Evolutionary conservation across 2,329 filamentous ascomycete genomes (phyloP), one percentile per base, ranked within the genome.

Genomic region (Macroventuria anomochaeta): DNA sequence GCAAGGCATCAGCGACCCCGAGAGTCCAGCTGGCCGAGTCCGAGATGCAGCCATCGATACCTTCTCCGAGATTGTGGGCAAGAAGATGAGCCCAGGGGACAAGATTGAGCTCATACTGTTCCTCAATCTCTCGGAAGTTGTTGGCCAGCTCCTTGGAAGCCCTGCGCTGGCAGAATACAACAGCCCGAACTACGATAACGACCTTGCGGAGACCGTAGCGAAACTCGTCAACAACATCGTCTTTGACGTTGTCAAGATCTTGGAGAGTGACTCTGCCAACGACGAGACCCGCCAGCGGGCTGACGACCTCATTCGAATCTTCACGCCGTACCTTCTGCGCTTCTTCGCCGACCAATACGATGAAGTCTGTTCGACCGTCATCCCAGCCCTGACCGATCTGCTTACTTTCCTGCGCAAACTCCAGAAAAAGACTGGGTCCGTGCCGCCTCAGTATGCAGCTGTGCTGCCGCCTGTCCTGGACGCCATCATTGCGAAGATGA

Each of bases 321-420:
- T 97, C 73, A 80, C 96, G 23, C 91, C 93, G 0, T 88, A 93
- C 63, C 83, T 97, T 11, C 81, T 99, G 43, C 90, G 93, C 32
- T 97, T 97, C 80, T 97, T 99, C 77, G 90, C 92, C 20, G 95
- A 99, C 75, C 93, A 99, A 72, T 99, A 96, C 74, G 95, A 99
- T 75, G 95, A 99, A 78, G 88, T 99, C 63, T 97, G 95, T 80
- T 96, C 93, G 29, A 95, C 91, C 11, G 91, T 97, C 53, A 96
- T 99, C 57, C 90, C 93, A 18, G 93, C 91, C 31, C 85, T 97
- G 49, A 96, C 91, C 41, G 96, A 99, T 68, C 84, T 97, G 41
- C 84, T 99, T 56, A 92, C 91, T 23, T 93, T 96, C 73, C 84
- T 97, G 61, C 88, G 95, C 52, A 96, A 93, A 75, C 81, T 92